Evolutionary conservation across 768 basidiomycete genomes (phyloP), one percentile per base, ranked within the genome.

Genomic region (Rubroboletus satanas): DNA sequence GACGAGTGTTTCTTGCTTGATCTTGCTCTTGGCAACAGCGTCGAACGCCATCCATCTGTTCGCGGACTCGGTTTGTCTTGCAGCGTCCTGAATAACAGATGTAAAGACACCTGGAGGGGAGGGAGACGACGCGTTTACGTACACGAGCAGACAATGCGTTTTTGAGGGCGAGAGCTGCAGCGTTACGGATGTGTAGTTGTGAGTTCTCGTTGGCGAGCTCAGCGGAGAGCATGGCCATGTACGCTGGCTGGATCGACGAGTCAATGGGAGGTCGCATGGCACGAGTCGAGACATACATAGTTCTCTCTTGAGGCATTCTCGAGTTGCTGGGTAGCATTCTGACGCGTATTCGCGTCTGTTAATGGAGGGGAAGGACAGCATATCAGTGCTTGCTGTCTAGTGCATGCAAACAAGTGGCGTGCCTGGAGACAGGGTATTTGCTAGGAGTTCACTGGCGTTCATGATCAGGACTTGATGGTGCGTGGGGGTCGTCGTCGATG

Each of bases 101-200:
- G 62, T 66, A 56, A 66, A 62, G 38, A 49, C 26, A 32, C 44
- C 51, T 44, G 45, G n/a, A 18, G 49, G 57, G 35, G 41, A 65
- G 52, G 15, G 14, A 52, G 62, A 52, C 45, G 51, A 63, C 57
- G 60, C 63, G 57, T 64, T 60, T 64, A 76, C 91, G 73, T 77
- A 98, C 96, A 65, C 92, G 79, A 57, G 95, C 93, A 33, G 87
- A 83, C 55, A 99, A 74, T 56, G 93, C 83, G 73, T 99, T 99
- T 83, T 98, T 99, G 73, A 99, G 78, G 18, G 96, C 95, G 49
- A 99, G 79, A 70, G 93, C 94, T 23, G 97, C 95, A n/a, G 96
- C 94, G 67, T 91, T 96, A 62, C 97, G 81, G 49, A 95, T 83
- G 70, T 93, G 86, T 33, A 85, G 65, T 14, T 80, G 77, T 7